A percentile compares a stretch with the other conserved stretches of the same genome.
phyloP scores from a whole-genome alignment of 768 basidiomycete species.

The Leucocoprinus leucothites region DNA sequence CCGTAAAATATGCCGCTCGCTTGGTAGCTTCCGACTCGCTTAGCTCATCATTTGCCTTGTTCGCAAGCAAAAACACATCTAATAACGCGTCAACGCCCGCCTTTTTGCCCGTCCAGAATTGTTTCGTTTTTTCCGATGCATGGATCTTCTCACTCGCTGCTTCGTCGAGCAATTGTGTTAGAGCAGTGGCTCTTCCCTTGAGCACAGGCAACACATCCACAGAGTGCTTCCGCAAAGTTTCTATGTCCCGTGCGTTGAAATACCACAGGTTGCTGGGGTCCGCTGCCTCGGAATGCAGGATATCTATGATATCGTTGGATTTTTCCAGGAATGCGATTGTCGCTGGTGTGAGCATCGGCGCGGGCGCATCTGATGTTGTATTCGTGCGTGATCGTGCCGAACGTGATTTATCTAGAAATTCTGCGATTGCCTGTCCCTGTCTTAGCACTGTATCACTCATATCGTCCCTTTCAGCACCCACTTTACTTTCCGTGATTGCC shows the following conservation, averaged over 20 bases:
- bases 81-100: conserved; percentile 39
- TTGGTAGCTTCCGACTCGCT: conserved; percentile 34
- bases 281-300: conserved; percentile 61
- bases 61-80: conserved; percentile 43
- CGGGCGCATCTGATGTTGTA: conserved; percentile 70
- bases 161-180: conserved; percentile 50
- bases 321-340: conserved; percentile 67
- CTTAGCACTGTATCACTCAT: background rate
- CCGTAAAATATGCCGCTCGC: conserved; percentile 48
- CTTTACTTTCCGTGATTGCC: conserved; percentile 74
- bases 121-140: conserved; percentile 60
- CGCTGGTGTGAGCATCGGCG: conserved; percentile 74
- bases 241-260: conserved; percentile 56
- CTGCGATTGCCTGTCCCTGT: conserved; percentile 58
- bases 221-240: conserved; percentile 48
- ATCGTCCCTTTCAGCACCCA: conserved; percentile 22
- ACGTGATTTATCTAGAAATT: conserved; percentile 83
- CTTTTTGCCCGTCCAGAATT: conserved; percentile 60
- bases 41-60: conserved; percentile 35
- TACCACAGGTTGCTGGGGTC: conserved; percentile 61
- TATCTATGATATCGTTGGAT: conserved; percentile 50
- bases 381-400: conserved; percentile 63
- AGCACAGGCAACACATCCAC: conserved; percentile 38
- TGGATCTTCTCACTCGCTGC: conserved; percentile 43
- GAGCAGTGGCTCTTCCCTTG: conserved; percentile 41